These are phyloP conservation scores for Schizosaccharomyces cryophilus DNA, from an alignment of 805 yeast species.

Conservation along the genomic window DNA sequence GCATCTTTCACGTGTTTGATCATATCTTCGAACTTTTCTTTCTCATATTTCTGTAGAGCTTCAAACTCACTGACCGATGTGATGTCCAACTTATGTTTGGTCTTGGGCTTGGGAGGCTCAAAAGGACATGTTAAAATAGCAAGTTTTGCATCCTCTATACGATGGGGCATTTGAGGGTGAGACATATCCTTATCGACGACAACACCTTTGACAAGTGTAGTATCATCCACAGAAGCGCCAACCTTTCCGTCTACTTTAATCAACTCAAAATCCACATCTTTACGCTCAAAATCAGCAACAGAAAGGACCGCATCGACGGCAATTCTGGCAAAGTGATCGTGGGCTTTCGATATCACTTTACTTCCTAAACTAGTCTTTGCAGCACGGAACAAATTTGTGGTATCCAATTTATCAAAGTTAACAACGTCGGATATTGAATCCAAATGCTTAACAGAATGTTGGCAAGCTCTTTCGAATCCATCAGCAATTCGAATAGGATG, in stretches of 20 bases:
- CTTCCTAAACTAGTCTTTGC: constrained; percentile 90
- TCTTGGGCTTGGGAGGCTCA: constrained; percentile 98
- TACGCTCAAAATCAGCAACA: constrained; percentile 76
- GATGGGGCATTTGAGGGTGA: constrained; percentile 93
- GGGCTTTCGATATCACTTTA: constrained; percentile 80
- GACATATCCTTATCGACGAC: constrained; percentile 88
- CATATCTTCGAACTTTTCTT: constrained; percentile 74
- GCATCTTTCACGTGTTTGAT: constrained; percentile 59
- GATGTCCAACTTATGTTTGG: constrained; percentile 88
- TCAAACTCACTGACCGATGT: constrained; percentile 83
- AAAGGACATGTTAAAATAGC: constrained; percentile 96
- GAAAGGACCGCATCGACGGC: constrained; percentile 89
- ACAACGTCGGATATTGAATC: constrained; percentile 54
- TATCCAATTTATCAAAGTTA: constrained; percentile 22
- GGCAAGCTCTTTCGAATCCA: constrained; percentile 93
- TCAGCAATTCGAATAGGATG: constrained; percentile 93
- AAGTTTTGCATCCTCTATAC: constrained; percentile 51
- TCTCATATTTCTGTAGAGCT: constrained; percentile 76
- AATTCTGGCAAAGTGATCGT: constrained; percentile 81
- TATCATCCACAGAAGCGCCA: constrained; percentile 80
- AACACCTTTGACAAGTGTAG: constrained; percentile 70
- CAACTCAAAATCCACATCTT: constrained; percentile 90
- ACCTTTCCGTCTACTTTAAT: constrained; percentile 87
- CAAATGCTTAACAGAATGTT: constrained; percentile 56
- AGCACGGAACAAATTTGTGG: constrained; percentile 45